A percentile compares a stretch with the other conserved stretches of the same genome.
Evolutionary conservation across 2,329 filamentous ascomycete genomes (phyloP).

Genomic region (Colletotrichum magnum): DNA sequence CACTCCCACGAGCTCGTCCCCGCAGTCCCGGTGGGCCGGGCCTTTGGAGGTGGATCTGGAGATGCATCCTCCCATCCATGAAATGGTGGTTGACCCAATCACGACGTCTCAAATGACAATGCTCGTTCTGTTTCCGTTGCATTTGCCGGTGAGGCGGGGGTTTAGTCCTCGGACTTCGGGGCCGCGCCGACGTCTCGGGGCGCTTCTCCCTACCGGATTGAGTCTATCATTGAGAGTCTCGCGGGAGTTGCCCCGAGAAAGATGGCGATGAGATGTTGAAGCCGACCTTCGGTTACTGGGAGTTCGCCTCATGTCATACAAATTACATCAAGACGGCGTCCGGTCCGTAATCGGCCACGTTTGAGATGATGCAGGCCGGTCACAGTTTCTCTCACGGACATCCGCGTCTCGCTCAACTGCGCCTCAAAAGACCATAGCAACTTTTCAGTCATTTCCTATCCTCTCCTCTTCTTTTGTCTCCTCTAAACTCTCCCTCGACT

Average conservation of each 20-base stretch:
- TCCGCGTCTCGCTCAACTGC: no score
- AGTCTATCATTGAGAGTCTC: background rate
- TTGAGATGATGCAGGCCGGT: background rate
- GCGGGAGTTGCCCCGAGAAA: background rate
- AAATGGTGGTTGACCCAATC: slow-evolving; percentile 5
- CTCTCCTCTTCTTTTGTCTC: background rate
- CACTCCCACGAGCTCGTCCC: slow-evolving; percentile 4
- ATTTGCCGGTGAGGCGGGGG: slow-evolving; percentile 3
- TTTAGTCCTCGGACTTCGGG: slow-evolving; percentile 24
- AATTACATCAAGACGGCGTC: background rate
- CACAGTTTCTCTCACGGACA: no score
- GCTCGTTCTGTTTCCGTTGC: background rate
- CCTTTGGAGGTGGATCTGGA: slow-evolving; percentile 6
- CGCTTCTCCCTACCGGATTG: background rate
- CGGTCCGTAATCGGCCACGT: slow-evolving; percentile 4
- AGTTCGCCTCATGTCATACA: background rate
- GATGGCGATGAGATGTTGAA: no score
- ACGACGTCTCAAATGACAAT: background rate
- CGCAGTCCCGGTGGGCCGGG: slow-evolving; percentile 13
- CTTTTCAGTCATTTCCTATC: background rate
- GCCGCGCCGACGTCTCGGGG: slow-evolving; percentile 21
- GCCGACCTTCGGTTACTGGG: no score
- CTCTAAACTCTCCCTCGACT: no score
- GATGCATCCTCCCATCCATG: background rate
- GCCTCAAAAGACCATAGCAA: background rate